Percentiles rank a stretch among this genome's conserved stretches.
Conservation (phyloP, 352 stramenopile species). For the Halophytophthora polymorphica region DNA sequence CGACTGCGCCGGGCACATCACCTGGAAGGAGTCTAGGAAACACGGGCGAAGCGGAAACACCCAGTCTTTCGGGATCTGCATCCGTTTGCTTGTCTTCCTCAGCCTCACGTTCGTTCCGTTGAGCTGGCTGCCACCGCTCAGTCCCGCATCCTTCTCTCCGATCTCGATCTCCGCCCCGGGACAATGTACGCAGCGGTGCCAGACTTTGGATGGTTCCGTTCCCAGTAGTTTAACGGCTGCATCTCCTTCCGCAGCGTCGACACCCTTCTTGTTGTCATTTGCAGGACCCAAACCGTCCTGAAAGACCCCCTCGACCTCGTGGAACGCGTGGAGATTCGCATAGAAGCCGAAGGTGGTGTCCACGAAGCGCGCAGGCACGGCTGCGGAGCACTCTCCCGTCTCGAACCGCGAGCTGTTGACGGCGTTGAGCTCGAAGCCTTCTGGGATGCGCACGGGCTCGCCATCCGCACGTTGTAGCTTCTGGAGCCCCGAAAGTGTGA, state of each 20-base stretch:
- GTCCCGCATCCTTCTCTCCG: too few species aligned
- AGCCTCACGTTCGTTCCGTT: conserved; percentile 2
- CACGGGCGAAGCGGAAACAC: conserved; percentile 47
- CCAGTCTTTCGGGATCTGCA: conserved; percentile 47
- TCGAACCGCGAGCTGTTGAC: conserved; percentile 38
- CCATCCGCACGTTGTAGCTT: conserved; percentile 15
- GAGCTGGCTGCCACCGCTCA: conserved; percentile 12
- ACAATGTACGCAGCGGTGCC: conserved; percentile 39
- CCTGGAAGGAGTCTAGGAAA: conserved; percentile 35
- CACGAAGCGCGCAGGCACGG: conserved; percentile 36
- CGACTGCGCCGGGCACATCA: conserved; percentile 43
- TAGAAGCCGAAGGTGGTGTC: conserved; percentile 54
- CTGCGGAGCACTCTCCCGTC: conserved; percentile 18
- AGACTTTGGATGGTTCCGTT: conserved; percentile 28
- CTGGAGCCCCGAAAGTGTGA: conserved; percentile 24
- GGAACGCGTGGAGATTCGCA: conserved; percentile 46
- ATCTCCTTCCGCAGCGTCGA: conserved; percentile 23
- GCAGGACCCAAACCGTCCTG: conserved; percentile 21
- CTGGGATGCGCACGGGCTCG: conserved; percentile 20
- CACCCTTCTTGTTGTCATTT: conserved; percentile 7
- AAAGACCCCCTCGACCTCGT: conserved; percentile 31
- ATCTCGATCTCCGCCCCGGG: conserved; percentile 11
- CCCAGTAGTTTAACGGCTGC: conserved; percentile 30
- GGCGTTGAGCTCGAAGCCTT: conserved; percentile 42
- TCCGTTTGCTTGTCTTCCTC: conserved; percentile 31